Evolutionary conservation across 2,329 filamentous ascomycete species (phyloP).

Genomic region (Penicillium vulpinum): DNA sequence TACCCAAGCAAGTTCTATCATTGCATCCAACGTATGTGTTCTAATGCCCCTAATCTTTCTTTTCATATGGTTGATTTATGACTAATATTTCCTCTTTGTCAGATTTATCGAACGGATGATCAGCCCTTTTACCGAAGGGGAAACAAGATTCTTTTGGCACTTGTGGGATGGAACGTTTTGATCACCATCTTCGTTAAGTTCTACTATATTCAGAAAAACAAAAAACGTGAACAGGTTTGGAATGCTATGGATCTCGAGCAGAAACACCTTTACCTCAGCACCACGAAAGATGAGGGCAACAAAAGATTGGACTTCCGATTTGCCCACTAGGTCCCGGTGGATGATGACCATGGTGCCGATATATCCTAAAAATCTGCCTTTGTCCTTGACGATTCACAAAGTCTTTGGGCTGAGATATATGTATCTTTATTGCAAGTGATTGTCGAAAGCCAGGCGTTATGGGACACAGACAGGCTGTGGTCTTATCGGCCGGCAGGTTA

Average conservation of each 20-base stretch:
- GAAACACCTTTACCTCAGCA: slow-evolving; percentile 46
- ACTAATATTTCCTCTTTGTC: not conserved
- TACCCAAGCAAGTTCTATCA: slow-evolving; percentile 33
- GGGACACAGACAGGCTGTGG: not conserved
- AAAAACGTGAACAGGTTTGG: slow-evolving; percentile 52
- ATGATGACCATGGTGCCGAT: not conserved
- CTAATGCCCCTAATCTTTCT: not conserved
- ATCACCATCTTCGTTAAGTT: slow-evolving; percentile 49
- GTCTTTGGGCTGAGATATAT: not conserved
- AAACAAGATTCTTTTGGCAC: slow-evolving; percentile 55
- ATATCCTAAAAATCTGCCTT: not conserved
- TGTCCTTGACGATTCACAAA: not conserved
- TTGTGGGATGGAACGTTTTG: slow-evolving; percentile 50
- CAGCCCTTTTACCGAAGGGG: slow-evolving; percentile 56
- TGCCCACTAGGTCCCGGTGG: slow-evolving; percentile 38
- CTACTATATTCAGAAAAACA: slow-evolving; percentile 47
- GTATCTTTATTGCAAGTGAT: not conserved
- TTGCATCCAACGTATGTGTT: slow-evolving; percentile 29
- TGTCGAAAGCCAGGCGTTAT: not conserved
- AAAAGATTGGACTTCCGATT: slow-evolving; percentile 56
- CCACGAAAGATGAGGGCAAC: slow-evolving; percentile 39
- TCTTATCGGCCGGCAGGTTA: not conserved
- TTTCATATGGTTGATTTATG: no score
- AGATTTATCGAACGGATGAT: slow-evolving; percentile 55
- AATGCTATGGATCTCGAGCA: slow-evolving; percentile 48